Evolutionary conservation across 306 rosid genomes (phyloP).

Genomic region (Aeschynomene evenia): DNA sequence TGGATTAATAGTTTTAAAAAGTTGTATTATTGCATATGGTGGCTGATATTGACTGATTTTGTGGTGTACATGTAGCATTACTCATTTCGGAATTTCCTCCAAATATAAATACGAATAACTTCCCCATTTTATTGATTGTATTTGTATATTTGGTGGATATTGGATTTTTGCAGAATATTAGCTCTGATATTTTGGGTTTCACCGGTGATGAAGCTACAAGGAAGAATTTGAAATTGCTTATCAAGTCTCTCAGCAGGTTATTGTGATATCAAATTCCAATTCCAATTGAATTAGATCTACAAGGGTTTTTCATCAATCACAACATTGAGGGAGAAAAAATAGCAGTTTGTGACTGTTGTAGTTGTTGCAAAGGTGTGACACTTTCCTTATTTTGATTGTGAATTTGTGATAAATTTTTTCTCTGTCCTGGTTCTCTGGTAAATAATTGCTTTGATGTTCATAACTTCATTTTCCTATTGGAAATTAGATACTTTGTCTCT

Average conservation of each 20-base stretch:
- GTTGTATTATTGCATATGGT: too few relatives aligned
- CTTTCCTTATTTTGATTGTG: constrained; percentile 16
- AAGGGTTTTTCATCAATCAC: constrained; percentile 17
- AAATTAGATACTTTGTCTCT: neutral
- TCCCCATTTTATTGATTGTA: neutral
- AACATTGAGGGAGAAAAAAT: constrained; percentile 22
- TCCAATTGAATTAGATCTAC: constrained; percentile 20
- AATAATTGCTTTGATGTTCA: constrained; percentile 13
- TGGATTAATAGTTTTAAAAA: too few relatives aligned
- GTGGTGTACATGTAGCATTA: too few relatives aligned
- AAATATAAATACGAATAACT: neutral
- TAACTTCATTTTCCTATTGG: constrained; percentile 11
- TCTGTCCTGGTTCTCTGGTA: neutral
- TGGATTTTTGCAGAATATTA: constrained; percentile 58
- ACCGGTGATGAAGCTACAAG: constrained; percentile 89
- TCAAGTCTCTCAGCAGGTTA: constrained; percentile 88
- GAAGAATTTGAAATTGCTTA: constrained; percentile 73
- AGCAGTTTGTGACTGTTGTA: constrained; percentile 10
- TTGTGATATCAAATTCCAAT: constrained; percentile 44
- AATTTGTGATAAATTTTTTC: constrained; percentile 15
- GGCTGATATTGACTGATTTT: too few relatives aligned
- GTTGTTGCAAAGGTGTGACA: constrained; percentile 22
- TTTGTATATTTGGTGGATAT: too few relatives aligned
- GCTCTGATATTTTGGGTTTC: constrained; percentile 84
- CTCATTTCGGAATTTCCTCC: neutral